Evolutionary conservation across 306 rosid species (phyloP).

Genomic region (Castanea crenata): DNA sequence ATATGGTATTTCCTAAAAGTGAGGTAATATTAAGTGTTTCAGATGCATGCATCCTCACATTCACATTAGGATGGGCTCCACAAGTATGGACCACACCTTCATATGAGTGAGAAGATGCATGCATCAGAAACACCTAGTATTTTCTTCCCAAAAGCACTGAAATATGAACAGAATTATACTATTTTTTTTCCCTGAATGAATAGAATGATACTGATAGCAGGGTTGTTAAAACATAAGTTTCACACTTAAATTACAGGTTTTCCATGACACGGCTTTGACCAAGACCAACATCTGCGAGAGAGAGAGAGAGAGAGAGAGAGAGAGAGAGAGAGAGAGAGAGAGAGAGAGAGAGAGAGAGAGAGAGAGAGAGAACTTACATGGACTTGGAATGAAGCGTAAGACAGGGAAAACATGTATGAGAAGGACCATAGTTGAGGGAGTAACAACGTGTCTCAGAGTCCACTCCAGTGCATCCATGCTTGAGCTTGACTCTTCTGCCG

Average conservation of each 20-base stretch:
- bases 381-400: constrained; percentile 55
- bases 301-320: not conserved
- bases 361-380: constrained; percentile 47
- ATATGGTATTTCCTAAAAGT: no score
- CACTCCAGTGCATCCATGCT: constrained; percentile 64
- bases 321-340: not conserved
- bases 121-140: no score
- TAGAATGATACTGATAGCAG: no score
- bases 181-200: no score
- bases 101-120: no score
- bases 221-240: no score
- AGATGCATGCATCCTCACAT: no score
- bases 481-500: constrained; percentile 32
- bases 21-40: no score
- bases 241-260: not conserved
- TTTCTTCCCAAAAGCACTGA: no score
- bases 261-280: not conserved
- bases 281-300: not conserved
- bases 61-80: no score
- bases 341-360: not conserved
- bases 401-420: constrained; percentile 71
- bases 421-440: constrained; percentile 34
- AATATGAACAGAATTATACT: no score
- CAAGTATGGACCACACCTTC: no score
- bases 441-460: constrained; percentile 49